These are phyloP conservation scores for Rhizopogon salebrosus DNA, from an alignment of 768 basidiomycete genomes.

Conservation along the genomic window DNA sequence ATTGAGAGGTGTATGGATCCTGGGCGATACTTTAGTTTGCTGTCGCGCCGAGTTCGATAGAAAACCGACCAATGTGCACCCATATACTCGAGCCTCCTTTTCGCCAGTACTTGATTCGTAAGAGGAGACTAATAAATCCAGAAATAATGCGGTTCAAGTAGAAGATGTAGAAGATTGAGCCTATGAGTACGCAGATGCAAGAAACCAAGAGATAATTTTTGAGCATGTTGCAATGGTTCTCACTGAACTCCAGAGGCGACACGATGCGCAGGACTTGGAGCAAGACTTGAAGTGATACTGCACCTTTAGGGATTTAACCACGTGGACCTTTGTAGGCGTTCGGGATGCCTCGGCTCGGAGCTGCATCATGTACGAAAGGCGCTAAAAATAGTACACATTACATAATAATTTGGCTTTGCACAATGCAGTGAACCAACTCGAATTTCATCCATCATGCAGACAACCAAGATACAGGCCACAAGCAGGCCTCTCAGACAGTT, in stretches of 20 bases:
- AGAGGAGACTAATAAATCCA: slow-evolving; percentile 52
- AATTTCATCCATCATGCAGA: slow-evolving; percentile 8
- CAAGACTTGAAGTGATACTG: background rate
- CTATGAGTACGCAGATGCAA: slow-evolving; percentile 51
- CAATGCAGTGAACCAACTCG: too few species aligned
- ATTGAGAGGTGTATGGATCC: slow-evolving; percentile 92
- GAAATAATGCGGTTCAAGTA: slow-evolving; percentile 88
- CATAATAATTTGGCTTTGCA: too few species aligned
- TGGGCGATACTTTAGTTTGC: slow-evolving; percentile 22
- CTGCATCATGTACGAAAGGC: too few species aligned
- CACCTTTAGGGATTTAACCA: background rate
- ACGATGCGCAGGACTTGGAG: background rate
- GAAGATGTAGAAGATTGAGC: slow-evolving; percentile 73
- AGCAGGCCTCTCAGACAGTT: slow-evolving; percentile 54
- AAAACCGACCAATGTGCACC: slow-evolving; percentile 68
- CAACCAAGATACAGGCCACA: slow-evolving; percentile 27
- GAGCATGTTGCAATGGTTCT: slow-evolving; percentile 37
- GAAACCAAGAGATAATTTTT: slow-evolving; percentile 56
- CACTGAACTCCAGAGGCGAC: background rate
- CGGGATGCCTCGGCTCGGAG: too few species aligned
- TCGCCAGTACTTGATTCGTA: slow-evolving; percentile 79
- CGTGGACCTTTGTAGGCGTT: too few species aligned
- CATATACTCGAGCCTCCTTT: slow-evolving; percentile 71
- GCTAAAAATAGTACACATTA: too few species aligned
- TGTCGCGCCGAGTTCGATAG: background rate